phyloP scores from a whole-genome alignment of 768 basidiomycete genomes.

The Clavulina sp. region DNA sequence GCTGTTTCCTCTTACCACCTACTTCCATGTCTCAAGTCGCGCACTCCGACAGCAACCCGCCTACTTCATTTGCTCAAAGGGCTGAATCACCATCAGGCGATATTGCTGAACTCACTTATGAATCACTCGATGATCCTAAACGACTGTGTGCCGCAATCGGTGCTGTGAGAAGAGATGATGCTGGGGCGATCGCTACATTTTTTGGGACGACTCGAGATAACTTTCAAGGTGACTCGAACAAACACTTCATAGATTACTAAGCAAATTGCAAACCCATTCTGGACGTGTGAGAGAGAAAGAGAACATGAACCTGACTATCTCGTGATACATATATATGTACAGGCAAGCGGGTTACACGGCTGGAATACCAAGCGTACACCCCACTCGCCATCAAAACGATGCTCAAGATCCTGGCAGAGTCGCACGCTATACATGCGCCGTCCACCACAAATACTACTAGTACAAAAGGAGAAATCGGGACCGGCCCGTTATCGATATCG shows the following conservation, averaged over 20 bases:
- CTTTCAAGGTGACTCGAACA: slow-evolving; percentile 64
- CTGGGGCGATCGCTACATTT: slow-evolving; percentile 61
- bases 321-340: slow-evolving; percentile 1
- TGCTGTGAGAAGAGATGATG: slow-evolving; percentile 42
- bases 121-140: slow-evolving; percentile 33
- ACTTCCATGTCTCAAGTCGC: no score
- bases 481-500: no score
- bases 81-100: slow-evolving; percentile 25
- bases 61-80: neutral
- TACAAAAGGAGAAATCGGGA: no score
- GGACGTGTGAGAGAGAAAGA: no score
- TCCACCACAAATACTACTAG: no score
- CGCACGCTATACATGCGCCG: no score
- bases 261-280: no score
- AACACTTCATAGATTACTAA: no score
- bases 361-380: slow-evolving; percentile 76
- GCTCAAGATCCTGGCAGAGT: no score
- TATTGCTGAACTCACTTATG: slow-evolving; percentile 40
- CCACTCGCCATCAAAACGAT: slow-evolving; percentile 67
- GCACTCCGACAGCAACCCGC: no score
- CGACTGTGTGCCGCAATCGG: slow-evolving; percentile 26
- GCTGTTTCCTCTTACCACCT: no score
- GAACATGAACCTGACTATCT: neutral
- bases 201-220: slow-evolving; percentile 76
- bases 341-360: slow-evolving; percentile 53